These are phyloP conservation scores for Diaporthe eres DNA, from an alignment of 2,329 filamentous ascomycete species.

Conservation along the genomic window DNA sequence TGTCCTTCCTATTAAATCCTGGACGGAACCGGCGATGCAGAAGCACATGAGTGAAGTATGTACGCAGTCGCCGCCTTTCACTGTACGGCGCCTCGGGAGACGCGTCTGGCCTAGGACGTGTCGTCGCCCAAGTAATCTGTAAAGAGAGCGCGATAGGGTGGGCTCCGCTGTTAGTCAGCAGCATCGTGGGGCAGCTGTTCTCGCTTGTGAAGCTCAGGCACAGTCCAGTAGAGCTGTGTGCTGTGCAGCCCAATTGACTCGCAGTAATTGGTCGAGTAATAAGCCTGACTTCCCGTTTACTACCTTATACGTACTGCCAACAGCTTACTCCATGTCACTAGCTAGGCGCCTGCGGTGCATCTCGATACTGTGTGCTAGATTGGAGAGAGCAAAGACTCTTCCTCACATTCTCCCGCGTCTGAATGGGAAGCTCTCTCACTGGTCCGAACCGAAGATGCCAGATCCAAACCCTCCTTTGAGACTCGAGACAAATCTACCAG, in stretches of 20 bases:
- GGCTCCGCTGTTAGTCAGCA: constrained; percentile 18
- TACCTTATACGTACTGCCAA: not conserved
- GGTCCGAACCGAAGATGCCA: not conserved
- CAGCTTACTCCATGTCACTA: not conserved
- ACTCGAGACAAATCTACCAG: not conserved
- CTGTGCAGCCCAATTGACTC: not conserved
- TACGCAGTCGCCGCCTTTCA: constrained; percentile 11
- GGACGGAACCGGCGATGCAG: constrained; percentile 29
- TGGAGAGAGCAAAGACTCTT: no score
- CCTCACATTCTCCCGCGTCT: not conserved
- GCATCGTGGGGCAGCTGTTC: not conserved
- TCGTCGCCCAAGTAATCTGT: constrained; percentile 15
- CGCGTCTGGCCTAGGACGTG: constrained; percentile 35
- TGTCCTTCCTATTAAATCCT: constrained; percentile 6
- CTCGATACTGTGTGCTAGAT: not conserved
- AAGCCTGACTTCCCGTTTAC: not conserved
- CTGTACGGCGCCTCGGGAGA: constrained; percentile 8
- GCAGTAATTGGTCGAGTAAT: not conserved
- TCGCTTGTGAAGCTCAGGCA: not conserved
- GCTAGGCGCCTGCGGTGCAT: not conserved
- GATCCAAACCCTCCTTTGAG: not conserved
- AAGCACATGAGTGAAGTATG: constrained; percentile 17
- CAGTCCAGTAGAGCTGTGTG: not conserved
- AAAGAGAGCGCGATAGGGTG: not conserved
- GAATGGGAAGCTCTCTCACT: no score